These are phyloP conservation scores for Torulaspora delbrueckii DNA, from an alignment of 805 yeast genomes.

Conservation along the genomic window DNA sequence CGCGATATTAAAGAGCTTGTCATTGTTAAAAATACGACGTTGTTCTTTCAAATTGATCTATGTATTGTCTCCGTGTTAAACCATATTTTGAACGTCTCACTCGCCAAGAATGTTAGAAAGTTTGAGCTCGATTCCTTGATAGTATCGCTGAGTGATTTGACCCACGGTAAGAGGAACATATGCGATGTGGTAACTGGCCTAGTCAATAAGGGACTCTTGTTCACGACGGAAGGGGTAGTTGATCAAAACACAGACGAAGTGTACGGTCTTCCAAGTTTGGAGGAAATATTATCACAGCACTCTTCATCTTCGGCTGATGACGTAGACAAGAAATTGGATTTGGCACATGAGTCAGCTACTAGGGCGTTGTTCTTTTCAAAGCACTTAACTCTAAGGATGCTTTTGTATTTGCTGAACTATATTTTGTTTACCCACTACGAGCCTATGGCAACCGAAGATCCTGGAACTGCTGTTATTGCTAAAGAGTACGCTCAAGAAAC, in stretches of 20 bases:
- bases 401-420: constrained; percentile 48
- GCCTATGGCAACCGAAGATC: constrained; percentile 38
- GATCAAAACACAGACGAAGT: constrained; percentile 31
- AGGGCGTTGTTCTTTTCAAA: constrained; percentile 39
- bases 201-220: constrained; percentile 29
- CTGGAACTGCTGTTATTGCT: constrained; percentile 34
- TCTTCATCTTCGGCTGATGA: constrained; percentile 13
- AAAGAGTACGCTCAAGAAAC: constrained; percentile 41
- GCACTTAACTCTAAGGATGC: constrained; percentile 42
- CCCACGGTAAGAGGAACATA: constrained; percentile 32
- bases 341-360: constrained; percentile 40
- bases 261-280: constrained; percentile 32
- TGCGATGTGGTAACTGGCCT: constrained; percentile 28
- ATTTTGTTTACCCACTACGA: constrained; percentile 44
- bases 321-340: constrained; percentile 33
- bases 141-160: constrained; percentile 32
- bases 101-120: constrained; percentile 41
- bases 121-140: constrained; percentile 39
- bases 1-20: constrained; percentile 42
- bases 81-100: constrained; percentile 32
- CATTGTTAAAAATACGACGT: constrained; percentile 45
- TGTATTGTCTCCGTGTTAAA: constrained; percentile 36
- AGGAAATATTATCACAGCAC: constrained; percentile 25
- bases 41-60: constrained; percentile 44
- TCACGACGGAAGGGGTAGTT: constrained; percentile 32